Percentiles rank a stretch among this genome's conserved stretches.
Evolutionary conservation across 768 basidiomycete genomes (phyloP).

Genomic region (Leccinellum rugosiceps): DNA sequence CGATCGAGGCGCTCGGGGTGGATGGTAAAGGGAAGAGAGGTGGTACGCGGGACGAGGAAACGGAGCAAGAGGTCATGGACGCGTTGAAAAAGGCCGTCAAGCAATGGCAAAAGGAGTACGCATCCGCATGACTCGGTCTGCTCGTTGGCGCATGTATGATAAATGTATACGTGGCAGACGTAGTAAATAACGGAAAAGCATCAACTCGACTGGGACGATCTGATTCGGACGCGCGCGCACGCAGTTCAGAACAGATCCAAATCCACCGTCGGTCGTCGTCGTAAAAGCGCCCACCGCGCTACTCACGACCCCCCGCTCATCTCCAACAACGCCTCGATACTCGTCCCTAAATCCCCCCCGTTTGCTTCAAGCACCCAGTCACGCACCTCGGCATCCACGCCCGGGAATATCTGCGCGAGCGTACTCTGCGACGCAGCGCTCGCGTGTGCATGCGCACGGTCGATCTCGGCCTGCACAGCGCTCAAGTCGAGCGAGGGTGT

Average conservation of each 20-base stretch:
- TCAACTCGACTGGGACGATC: neutral
- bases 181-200: neutral
- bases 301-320: constrained; percentile 43
- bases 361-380: constrained; percentile 91
- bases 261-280: neutral
- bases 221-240: too few species aligned
- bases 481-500: constrained; percentile 67
- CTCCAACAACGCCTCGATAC: constrained; percentile 82
- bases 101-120: constrained; percentile 5
- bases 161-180: neutral
- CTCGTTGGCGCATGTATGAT: neutral
- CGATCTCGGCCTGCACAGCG: constrained; percentile 73
- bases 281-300: neutral
- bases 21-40: neutral
- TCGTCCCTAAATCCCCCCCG: constrained; percentile 82
- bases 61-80: constrained; percentile 10
- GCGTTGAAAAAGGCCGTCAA: neutral
- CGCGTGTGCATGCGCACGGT: constrained; percentile 71
- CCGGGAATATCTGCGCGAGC: constrained; percentile 85
- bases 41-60: neutral
- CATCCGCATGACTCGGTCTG: neutral
- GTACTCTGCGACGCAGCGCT: constrained; percentile 71
- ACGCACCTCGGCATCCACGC: constrained; percentile 75
- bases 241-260: neutral
- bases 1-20: constrained; percentile 32